Evolutionary conservation across 2,329 filamentous ascomycete genomes (phyloP).

Genomic region (Xylaria sp.): DNA sequence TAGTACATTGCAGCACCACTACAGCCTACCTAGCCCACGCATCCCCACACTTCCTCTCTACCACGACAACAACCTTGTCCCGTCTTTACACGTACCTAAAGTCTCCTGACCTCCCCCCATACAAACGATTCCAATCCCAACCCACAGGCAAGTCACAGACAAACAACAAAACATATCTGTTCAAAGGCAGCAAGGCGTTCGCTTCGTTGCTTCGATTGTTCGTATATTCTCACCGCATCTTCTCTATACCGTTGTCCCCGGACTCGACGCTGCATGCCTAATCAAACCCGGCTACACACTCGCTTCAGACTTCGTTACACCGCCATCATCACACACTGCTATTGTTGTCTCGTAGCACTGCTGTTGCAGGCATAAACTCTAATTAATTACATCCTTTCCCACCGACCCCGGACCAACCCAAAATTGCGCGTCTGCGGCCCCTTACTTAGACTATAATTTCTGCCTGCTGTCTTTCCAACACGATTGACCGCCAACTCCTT

Average conservation of each 20-base stretch:
- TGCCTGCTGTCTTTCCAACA: background rate
- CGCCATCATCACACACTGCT: background rate
- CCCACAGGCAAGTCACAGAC: background rate
- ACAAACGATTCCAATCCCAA: background rate
- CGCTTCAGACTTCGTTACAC: background rate
- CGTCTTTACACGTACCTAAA: background rate
- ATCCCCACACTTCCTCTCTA: background rate
- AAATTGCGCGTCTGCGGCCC: constrained; percentile 6
- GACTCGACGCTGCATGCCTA: background rate
- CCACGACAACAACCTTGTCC: constrained; percentile 9
- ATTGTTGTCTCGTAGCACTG: background rate
- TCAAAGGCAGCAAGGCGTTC: constrained; percentile 16
- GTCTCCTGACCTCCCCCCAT: constrained; percentile 3
- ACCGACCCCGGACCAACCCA: background rate
- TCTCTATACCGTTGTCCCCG: background rate
- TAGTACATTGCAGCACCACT: too few relatives aligned
- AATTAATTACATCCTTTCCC: constrained; percentile 4
- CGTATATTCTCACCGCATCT: background rate
- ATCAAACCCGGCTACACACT: background rate
- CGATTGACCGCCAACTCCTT: background rate
- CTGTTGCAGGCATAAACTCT: constrained; percentile 7
- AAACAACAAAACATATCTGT: background rate
- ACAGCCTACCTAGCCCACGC: too few relatives aligned
- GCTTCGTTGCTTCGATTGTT: background rate
- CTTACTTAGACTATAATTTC: background rate